These are phyloP conservation scores for Calocera viscosa DNA, from an alignment of 768 basidiomycete genomes.

Conservation along the genomic window DNA sequence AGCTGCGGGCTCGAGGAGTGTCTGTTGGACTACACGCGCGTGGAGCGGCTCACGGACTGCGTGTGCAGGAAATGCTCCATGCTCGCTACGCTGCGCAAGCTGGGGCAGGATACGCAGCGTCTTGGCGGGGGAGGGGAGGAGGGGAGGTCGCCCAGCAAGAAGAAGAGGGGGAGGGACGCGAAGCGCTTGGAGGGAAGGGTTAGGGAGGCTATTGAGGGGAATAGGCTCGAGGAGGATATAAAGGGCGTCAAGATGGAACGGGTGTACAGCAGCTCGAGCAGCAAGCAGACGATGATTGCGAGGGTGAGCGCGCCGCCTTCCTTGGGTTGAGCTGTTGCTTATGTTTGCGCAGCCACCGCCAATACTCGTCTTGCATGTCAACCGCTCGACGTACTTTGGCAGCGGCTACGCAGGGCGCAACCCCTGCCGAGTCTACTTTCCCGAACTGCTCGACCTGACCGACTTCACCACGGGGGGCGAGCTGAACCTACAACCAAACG, in stretches of 20 bases:
- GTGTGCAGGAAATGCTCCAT: slow-evolving; percentile 87
- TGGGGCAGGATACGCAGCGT: slow-evolving; percentile 49
- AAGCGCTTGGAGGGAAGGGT: slow-evolving; percentile 52
- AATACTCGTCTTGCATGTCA: slow-evolving; percentile 78
- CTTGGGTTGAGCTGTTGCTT: slow-evolving; percentile 3
- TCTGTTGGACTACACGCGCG: slow-evolving; percentile 73
- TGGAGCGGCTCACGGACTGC: slow-evolving; percentile 83
- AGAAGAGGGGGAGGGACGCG: slow-evolving; percentile 60
- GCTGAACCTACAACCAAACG: slow-evolving; percentile 55
- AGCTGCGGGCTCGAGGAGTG: slow-evolving; percentile 67
- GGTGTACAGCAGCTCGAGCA: slow-evolving; percentile 58
- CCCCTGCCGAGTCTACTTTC: slow-evolving; percentile 63
- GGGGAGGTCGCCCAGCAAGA: slow-evolving; percentile 51
- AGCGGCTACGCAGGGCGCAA: slow-evolving; percentile 65
- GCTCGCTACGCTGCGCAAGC: slow-evolving; percentile 54
- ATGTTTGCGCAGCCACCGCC: slow-evolving; percentile 52
- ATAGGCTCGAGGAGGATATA: slow-evolving; percentile 71
- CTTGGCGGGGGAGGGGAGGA: slow-evolving; percentile 30
- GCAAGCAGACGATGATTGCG: slow-evolving; percentile 86
- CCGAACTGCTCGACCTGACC: slow-evolving; percentile 78
- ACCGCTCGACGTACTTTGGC: slow-evolving; percentile 78
- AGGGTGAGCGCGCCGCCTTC: slow-evolving; percentile 42
- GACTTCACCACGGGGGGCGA: slow-evolving; percentile 74
- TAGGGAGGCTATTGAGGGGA: slow-evolving; percentile 51
- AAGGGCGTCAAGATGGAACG: slow-evolving; percentile 71